These are phyloP conservation scores for Suillus decipiens DNA, from an alignment of 768 basidiomycete species.

Conservation along the genomic window DNA sequence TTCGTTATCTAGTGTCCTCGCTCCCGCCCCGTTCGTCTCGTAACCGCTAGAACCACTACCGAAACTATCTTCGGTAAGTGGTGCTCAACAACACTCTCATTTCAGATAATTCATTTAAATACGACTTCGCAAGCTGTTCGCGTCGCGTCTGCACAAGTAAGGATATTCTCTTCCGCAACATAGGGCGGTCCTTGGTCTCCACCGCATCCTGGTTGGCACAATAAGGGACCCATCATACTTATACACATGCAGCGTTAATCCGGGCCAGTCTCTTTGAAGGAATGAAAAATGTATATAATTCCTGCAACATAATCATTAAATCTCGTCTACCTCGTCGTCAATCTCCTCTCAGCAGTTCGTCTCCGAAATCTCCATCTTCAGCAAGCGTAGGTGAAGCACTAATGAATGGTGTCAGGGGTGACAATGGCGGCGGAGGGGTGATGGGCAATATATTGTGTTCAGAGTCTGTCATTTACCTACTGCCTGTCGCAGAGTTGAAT, in stretches of 20 bases:
- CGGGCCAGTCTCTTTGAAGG: conserved; percentile 18
- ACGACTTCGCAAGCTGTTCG: too few relatives aligned
- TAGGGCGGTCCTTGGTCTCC: too few relatives aligned
- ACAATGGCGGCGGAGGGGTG: background rate
- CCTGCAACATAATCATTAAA: background rate
- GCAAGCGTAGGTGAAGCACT: background rate
- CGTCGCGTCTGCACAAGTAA: too few relatives aligned
- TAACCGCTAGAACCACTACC: too few relatives aligned
- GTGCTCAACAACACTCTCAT: too few relatives aligned
- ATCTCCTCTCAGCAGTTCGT: background rate
- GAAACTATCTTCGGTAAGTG: too few relatives aligned
- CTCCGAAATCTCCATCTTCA: background rate
- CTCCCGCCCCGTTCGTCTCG: too few relatives aligned
- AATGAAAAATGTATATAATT: conserved; percentile 29
- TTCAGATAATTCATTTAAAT: too few relatives aligned
- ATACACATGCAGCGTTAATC: conserved; percentile 13
- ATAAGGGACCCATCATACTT: background rate
- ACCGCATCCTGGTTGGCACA: too few relatives aligned
- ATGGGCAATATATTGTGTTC: background rate
- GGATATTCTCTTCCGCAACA: too few relatives aligned
- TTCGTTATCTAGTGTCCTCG: too few relatives aligned
- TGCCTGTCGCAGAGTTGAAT: background rate
- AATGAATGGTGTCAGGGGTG: background rate
- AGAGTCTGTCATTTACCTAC: background rate
- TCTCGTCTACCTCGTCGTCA: background rate